Evolutionary conservation across 805 yeast genomes (phyloP), one percentile per base, ranked within the genome.

Genomic region (Nakazawaea wyomingensis): DNA sequence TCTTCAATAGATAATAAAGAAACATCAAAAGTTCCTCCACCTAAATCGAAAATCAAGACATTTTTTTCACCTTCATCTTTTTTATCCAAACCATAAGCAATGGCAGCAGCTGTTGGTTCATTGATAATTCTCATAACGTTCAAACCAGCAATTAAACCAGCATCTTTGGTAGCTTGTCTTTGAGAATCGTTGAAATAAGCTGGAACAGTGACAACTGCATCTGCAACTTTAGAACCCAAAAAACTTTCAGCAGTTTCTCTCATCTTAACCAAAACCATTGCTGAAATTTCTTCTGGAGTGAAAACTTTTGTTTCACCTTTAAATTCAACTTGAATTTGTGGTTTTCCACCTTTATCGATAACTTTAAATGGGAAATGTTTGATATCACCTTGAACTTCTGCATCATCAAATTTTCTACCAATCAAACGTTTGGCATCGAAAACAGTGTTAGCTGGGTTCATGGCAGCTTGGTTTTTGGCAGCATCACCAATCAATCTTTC

Each of bases 21-120:
- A 51, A 89, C 96, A 87, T 88, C 96, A 72, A 88, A 88, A 61
- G 96, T 88, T 77, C 96, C 96, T 72, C 96, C 96, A 80, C 96
- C 96, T 62, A 88, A 76, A 71, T 88, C 96, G 76, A 88, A 88
- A 61, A 88, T 88, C 62, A 88, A 76, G 50, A 88, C 91, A 69
- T 85, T 82, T 76, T 83, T 84, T 74, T 85, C 95, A 60, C 79
- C 80, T 65, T 77, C 78, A 63, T 80, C 76, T 53, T 73, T 72
- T 74, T 81, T 79, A 55, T 85, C 91, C 51, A 90, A 78, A 72
- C 96, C 96, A 74, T 89, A 89, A 54, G 96, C 96, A 70, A 88
- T 86, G 52, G 96, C 96, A 53, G 96, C 96, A 41, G 96, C 96
- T 51, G 96, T 88, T 57, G 97, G 96, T 75, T 89, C 97, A 72